Percentiles rank a stretch among this genome's conserved stretches.
These are phyloP conservation scores for Tagetes patula DNA, from an alignment of 129 eudicot genomes.

Conservation along the genomic window DNA sequence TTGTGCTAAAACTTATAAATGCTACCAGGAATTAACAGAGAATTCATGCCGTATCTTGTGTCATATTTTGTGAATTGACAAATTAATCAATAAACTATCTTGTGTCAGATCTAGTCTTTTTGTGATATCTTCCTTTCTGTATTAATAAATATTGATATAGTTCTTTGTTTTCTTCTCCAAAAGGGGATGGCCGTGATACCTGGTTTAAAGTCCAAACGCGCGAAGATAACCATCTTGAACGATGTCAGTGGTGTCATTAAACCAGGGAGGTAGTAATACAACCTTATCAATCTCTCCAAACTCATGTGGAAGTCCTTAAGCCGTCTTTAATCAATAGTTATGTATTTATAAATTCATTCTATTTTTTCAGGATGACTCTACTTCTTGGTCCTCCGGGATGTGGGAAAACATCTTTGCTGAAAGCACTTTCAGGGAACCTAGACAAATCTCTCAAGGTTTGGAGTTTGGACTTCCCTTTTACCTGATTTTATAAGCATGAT, in stretches of 20 bases:
- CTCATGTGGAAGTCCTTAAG: not conserved
- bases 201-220: conserved; percentile 46
- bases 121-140: conserved; percentile 11
- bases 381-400: conserved; percentile 87
- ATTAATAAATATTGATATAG: not conserved
- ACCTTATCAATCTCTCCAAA: not conserved
- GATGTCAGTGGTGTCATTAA: conserved; percentile 63
- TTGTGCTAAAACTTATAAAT: not conserved
- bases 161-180: not conserved
- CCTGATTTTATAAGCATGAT: not conserved
- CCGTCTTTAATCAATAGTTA: not conserved
- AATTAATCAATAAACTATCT: not conserved
- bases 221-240: conserved; percentile 51
- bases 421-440: conserved; percentile 54
- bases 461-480: conserved; percentile 5
- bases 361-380: conserved; percentile 53
- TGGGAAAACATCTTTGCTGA: conserved; percentile 48
- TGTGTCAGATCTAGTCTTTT: not conserved
- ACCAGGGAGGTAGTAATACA: conserved; percentile 64
- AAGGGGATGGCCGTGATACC: conserved; percentile 53
- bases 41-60: not conserved
- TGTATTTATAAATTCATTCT: not conserved
- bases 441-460: conserved; percentile 48
- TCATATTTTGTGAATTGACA: not conserved
- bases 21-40: not conserved